A percentile compares a stretch with the other conserved stretches of the same genome.
Conservation (phyloP, 2,329 filamentous ascomycete genomes). For the Trichoderma atrobrunneum region DNA sequence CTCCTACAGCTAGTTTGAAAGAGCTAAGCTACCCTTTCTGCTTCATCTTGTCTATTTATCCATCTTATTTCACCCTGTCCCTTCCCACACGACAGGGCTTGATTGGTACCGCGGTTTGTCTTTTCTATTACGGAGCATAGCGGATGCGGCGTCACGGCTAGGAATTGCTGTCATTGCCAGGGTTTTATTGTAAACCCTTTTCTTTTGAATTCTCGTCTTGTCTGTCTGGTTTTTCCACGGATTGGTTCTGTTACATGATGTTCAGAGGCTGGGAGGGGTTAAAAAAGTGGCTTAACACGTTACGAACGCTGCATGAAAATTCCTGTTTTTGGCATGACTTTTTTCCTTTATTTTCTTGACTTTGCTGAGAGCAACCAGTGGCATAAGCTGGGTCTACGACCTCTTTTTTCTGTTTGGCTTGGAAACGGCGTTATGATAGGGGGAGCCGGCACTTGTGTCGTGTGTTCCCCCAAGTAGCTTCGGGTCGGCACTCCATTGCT, state of each 20-base stretch:
- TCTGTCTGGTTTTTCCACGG: not conserved
- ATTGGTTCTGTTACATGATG: conserved; percentile 1
- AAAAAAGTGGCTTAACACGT: conserved; percentile 14
- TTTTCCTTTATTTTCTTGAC: not conserved
- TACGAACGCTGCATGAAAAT: conserved; percentile 11
- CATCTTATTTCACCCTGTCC: conserved; percentile 18
- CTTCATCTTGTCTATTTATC: conserved; percentile 24
- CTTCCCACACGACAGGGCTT: conserved; percentile 22
- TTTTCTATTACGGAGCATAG: conserved; percentile 36
- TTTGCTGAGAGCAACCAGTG: conserved; percentile 3
- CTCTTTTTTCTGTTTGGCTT: not conserved
- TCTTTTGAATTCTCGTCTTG: not conserved
- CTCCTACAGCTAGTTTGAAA: conserved; percentile 6
- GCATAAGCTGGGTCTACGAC: not conserved
- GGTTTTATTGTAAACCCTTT: conserved; percentile 13
- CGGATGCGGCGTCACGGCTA: conserved; percentile 38
- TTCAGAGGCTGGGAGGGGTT: conserved; percentile 10
- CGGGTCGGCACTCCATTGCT: conserved; percentile 9
- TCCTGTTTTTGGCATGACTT: conserved; percentile 4
- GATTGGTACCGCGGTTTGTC: conserved; percentile 18
- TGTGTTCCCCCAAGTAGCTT: not conserved
- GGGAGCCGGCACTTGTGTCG: not conserved
- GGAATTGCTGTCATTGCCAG: conserved; percentile 26
- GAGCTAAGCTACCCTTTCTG: conserved; percentile 14
- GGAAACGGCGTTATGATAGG: conserved; percentile 16